Evolutionary conservation across 73 alveolate genomes (phyloP).

Genomic region (Paramecium sexaurelia): DNA sequence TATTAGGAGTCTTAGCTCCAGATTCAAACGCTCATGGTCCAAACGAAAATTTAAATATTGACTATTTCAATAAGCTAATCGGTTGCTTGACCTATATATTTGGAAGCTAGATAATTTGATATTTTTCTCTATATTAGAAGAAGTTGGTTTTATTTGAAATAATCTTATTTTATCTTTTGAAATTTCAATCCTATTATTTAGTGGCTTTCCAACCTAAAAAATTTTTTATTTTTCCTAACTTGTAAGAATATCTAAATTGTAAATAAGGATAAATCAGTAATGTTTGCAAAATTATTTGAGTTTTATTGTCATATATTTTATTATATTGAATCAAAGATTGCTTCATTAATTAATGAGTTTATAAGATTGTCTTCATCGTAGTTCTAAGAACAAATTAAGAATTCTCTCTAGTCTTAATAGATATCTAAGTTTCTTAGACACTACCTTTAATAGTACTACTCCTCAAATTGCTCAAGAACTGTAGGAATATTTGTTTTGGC

Average conservation of each 20-base stretch:
- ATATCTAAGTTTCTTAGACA: not conserved
- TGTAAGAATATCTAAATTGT: too few species aligned
- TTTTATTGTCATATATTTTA: conserved; percentile 15
- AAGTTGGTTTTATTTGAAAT: too few species aligned
- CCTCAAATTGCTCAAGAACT: not conserved
- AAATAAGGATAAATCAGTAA: too few species aligned
- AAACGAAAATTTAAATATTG: conserved; percentile 78
- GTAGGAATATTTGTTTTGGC: not conserved
- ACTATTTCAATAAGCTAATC: conserved; percentile 57
- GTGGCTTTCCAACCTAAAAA: too few species aligned
- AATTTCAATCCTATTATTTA: too few species aligned
- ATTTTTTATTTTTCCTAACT: too few species aligned
- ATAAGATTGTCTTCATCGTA: not conserved
- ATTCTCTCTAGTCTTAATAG: not conserved
- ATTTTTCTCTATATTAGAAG: not conserved
- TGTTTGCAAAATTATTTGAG: too few species aligned
- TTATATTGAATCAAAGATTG: conserved; percentile 19
- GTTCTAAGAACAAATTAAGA: not conserved
- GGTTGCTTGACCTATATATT: not conserved
- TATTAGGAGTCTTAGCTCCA: conserved; percentile 88
- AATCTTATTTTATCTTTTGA: too few species aligned
- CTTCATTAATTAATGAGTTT: conserved; percentile 3
- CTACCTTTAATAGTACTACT: not conserved
- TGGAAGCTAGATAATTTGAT: not conserved
- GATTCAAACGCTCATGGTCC: conserved; percentile 87